Conservation (phyloP, 2,329 filamentous ascomycete species). For the Lachnellula occidentalis region DNA sequence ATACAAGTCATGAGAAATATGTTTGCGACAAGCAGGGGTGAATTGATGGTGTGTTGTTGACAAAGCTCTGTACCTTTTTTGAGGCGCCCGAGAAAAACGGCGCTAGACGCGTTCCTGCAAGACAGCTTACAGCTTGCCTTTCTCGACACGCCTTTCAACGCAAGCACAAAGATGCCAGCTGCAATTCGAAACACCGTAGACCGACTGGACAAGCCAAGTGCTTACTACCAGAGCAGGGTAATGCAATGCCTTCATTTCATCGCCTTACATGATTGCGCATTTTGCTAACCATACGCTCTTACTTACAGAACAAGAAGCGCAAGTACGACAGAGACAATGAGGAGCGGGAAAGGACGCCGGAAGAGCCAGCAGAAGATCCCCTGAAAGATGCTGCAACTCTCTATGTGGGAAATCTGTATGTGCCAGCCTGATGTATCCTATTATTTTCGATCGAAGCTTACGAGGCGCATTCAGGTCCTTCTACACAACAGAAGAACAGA, state of each 20-base stretch:
- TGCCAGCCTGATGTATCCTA: slow-evolving; percentile 14
- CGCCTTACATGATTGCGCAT: slow-evolving; percentile 9
- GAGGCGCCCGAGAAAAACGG: slow-evolving; percentile 10
- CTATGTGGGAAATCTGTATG: slow-evolving; percentile 92
- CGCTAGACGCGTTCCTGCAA: slow-evolving; percentile 17
- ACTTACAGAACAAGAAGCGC: slow-evolving; percentile 46
- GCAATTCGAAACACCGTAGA: slow-evolving; percentile 68
- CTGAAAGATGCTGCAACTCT: slow-evolving; percentile 86
- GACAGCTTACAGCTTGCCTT: slow-evolving; percentile 3
- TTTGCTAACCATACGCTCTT: slow-evolving; percentile 23
- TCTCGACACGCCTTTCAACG: not conserved
- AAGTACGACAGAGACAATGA: slow-evolving; percentile 52
- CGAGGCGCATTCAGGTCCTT: slow-evolving; percentile 59
- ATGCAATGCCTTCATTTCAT: slow-evolving; percentile 26
- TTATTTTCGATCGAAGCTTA: slow-evolving; percentile 1
- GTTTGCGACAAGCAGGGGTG: slow-evolving; percentile 8
- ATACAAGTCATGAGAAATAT: slow-evolving; percentile 6
- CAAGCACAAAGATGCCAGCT: slow-evolving; percentile 28
- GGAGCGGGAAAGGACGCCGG: slow-evolving; percentile 42
- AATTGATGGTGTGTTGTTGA: slow-evolving; percentile 15
- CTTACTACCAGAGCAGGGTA: slow-evolving; percentile 84
- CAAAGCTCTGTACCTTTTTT: slow-evolving; percentile 18
- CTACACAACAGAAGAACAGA: slow-evolving; percentile 98
- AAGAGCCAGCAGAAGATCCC: slow-evolving; percentile 65
- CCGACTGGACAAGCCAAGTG: slow-evolving; percentile 86